Conservation (phyloP, 495 filamentous ascomycete species). For the Cudoniella acicularis region DNA sequence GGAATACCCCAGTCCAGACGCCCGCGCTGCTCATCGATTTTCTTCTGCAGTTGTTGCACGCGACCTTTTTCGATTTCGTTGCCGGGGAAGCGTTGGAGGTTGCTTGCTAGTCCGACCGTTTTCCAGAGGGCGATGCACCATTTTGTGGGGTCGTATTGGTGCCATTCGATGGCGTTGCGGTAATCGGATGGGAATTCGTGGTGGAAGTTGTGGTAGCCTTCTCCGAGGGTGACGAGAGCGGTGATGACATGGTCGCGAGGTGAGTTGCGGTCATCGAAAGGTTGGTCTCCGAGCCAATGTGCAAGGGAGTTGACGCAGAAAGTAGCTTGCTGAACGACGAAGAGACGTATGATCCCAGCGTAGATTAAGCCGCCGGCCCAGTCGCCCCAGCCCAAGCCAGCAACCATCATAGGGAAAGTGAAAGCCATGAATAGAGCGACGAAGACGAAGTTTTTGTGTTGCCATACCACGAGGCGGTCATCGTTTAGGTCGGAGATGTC, state of each 20-base stretch:
- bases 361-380: slow-evolving; percentile 92
- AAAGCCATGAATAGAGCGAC: slow-evolving; percentile 84
- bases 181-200: slow-evolving; percentile 99
- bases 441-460: slow-evolving; percentile 91
- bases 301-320: slow-evolving; percentile 99
- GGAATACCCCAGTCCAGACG: slow-evolving; percentile 94
- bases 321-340: slow-evolving; percentile 98
- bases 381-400: slow-evolving; percentile 87
- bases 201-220: slow-evolving; percentile 99
- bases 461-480: slow-evolving; percentile 89
- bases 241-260: slow-evolving; percentile 96
- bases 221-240: slow-evolving; percentile 90
- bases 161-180: slow-evolving; percentile 97
- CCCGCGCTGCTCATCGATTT: slow-evolving; percentile 92
- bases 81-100: slow-evolving; percentile 93
- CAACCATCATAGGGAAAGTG: slow-evolving; percentile 75
- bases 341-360: slow-evolving; percentile 90
- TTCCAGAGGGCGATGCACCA: slow-evolving; percentile 95
- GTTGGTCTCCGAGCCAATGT: slow-evolving; percentile 98
- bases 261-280: slow-evolving; percentile 98
- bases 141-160: slow-evolving; percentile 99
- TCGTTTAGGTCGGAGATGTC: slow-evolving; percentile 97
- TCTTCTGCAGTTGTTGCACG: slow-evolving; percentile 97
- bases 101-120: slow-evolving; percentile 87
- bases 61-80: slow-evolving; percentile 99